Percentiles rank a stretch among this genome's conserved stretches.
Conservation (phyloP, 177 flowering plant genomes). For the Vitis hybrid region DNA sequence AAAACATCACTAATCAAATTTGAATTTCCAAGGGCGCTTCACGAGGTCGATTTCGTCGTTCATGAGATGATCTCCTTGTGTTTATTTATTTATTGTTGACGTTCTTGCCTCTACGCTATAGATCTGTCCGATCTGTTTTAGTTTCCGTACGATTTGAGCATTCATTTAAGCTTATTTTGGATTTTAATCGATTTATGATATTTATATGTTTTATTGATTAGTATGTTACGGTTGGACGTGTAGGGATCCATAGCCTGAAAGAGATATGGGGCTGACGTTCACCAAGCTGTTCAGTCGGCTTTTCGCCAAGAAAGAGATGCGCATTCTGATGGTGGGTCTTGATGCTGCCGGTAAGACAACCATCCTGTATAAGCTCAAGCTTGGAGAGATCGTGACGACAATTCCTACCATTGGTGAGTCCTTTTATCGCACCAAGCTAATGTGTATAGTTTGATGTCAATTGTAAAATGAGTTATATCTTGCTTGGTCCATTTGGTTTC, state of each 20-base stretch:
- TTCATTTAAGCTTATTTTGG: neutral
- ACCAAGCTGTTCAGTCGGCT: constrained; percentile 61
- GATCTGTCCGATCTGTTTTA: constrained; percentile 20
- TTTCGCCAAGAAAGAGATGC: constrained; percentile 65
- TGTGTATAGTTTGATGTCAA: too few relatives aligned
- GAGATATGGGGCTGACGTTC: constrained; percentile 56
- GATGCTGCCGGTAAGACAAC: constrained; percentile 74
- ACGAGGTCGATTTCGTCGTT: neutral
- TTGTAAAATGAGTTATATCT: neutral
- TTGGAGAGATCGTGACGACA: constrained; percentile 64
- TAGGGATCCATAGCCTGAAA: constrained; percentile 15
- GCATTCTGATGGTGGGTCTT: constrained; percentile 66
- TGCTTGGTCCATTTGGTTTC: neutral
- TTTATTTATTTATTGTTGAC: neutral
- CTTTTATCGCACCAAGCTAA: neutral
- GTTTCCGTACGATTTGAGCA: neutral
- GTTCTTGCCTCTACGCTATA: neutral
- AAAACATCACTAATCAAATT: too few relatives aligned
- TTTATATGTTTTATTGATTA: neutral
- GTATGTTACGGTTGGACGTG: neutral
- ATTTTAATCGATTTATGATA: neutral
- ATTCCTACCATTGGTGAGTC: constrained; percentile 64
- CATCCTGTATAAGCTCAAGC: constrained; percentile 65
- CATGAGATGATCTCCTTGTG: neutral
- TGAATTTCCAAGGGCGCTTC: neutral